These are phyloP conservation scores for Tausonia pullulans DNA, from an alignment of 1,284 basidiomycete genomes.

Conservation along the genomic window DNA sequence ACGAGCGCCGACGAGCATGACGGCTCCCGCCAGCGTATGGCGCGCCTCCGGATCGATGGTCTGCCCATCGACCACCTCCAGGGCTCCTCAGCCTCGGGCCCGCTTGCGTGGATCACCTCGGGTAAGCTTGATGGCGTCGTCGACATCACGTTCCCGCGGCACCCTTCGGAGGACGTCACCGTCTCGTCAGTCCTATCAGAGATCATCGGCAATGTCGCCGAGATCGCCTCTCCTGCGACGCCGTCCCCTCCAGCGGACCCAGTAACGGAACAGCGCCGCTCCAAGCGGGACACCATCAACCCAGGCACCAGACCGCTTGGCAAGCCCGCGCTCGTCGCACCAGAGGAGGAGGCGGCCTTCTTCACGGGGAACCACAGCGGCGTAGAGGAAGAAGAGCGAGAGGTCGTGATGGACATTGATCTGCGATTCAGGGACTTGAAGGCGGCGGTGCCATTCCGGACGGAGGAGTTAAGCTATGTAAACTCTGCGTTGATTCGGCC, in stretches of 20 bases:
- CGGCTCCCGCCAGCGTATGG: conserved; percentile 79
- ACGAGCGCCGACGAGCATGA: conserved; percentile 71
- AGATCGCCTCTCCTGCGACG: not conserved
- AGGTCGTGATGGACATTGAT: conserved; percentile 79
- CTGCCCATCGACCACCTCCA: conserved; percentile 95
- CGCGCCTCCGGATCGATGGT: conserved; percentile 91
- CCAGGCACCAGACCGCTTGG: conserved; percentile 80
- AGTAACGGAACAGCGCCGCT: conserved; percentile 19
- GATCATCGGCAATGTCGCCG: conserved; percentile 68
- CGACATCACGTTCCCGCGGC: conserved; percentile 91
- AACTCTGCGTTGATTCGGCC: conserved; percentile 92
- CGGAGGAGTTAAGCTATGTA: conserved; percentile 73
- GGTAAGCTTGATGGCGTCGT: conserved; percentile 94
- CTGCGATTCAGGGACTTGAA: conserved; percentile 91
- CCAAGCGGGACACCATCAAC: conserved; percentile 40
- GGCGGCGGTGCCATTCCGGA: conserved; percentile 85
- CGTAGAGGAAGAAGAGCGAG: conserved; percentile 34
- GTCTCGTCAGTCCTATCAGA: conserved; percentile 82
- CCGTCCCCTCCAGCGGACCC: conserved; percentile 50
- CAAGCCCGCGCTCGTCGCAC: conserved; percentile 72
- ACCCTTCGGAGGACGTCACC: conserved; percentile 55
- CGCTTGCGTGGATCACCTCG: conserved; percentile 91
- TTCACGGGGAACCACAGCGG: not conserved
- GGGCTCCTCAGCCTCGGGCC: conserved; percentile 64
- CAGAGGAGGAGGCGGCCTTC: conserved; percentile 28